Evolutionary conservation across 108 stramenopile species (phyloP).

Genomic region (Skeletonema grethae): DNA sequence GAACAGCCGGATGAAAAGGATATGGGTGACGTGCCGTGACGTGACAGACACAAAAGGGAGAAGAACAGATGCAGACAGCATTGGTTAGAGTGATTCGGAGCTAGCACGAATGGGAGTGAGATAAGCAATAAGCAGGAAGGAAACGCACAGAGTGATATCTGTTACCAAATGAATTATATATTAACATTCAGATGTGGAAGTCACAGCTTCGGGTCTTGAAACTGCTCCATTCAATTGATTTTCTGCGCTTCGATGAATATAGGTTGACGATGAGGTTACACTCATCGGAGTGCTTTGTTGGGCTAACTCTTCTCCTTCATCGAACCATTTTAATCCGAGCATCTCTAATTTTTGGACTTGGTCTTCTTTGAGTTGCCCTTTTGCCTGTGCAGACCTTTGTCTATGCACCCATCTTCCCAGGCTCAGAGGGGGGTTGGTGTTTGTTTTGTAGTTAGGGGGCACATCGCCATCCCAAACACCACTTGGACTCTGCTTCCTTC

Average conservation of each 20-base stretch:
- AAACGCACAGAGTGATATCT: background rate
- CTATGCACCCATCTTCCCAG: slow-evolving; percentile 89
- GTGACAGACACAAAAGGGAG: no score
- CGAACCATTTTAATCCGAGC: slow-evolving; percentile 75
- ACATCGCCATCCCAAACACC: slow-evolving; percentile 86
- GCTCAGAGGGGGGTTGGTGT: slow-evolving; percentile 67
- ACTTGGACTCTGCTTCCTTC: slow-evolving; percentile 43
- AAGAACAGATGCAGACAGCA: no score
- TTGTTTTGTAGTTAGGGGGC: slow-evolving; percentile 74
- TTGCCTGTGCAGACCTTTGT: slow-evolving; percentile 78
- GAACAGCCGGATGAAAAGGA: no score
- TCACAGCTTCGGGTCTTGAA: background rate
- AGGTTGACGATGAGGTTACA: background rate
- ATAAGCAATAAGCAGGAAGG: no score
- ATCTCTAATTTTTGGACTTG: slow-evolving; percentile 70
- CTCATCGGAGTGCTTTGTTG: background rate
- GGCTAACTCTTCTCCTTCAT: slow-evolving; percentile 5
- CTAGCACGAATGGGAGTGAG: no score
- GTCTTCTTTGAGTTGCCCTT: slow-evolving; percentile 80
- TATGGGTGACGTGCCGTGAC: no score
- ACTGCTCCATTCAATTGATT: background rate
- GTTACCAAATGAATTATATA: background rate
- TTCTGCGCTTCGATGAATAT: background rate
- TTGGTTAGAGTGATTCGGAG: no score
- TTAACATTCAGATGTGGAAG: slow-evolving; percentile 3